phyloP scores from a whole-genome alignment of 2,329 filamentous ascomycete species.

The Boeremia lycopersici region DNA sequence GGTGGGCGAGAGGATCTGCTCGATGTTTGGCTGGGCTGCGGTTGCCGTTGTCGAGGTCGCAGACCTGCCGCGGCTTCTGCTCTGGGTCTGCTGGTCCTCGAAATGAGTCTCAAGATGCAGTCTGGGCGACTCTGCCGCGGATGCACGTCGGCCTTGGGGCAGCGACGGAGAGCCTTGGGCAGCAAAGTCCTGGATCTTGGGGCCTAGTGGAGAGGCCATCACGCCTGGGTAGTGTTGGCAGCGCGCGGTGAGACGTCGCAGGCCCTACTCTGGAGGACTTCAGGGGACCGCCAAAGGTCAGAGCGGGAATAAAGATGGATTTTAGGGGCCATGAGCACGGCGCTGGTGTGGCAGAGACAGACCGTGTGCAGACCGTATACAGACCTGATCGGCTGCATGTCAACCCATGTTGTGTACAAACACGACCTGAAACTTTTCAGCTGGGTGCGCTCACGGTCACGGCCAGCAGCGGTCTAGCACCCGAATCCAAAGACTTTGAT shows the following conservation, averaged over 20 bases:
- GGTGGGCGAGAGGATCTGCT: conserved; percentile 33
- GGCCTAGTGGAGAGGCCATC: conserved; percentile 36
- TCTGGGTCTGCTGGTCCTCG: conserved; percentile 16
- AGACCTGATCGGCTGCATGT: conserved; percentile 4
- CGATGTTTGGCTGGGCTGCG: conserved; percentile 31
- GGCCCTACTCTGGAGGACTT: not conserved
- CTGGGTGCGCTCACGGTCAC: conserved; percentile 4
- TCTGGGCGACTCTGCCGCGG: conserved; percentile 16
- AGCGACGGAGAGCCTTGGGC: conserved; percentile 23
- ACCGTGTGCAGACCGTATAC: not conserved
- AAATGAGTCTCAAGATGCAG: conserved; percentile 37
- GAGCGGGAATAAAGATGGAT: conserved; percentile 1
- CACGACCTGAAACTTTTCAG: conserved; percentile 7
- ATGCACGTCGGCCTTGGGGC: conserved; percentile 10
- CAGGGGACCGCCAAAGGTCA: conserved; percentile 1
- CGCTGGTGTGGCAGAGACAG: conserved; percentile 1
- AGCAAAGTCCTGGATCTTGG: conserved; percentile 44
- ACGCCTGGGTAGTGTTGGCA: conserved; percentile 5
- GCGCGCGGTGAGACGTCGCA: not conserved
- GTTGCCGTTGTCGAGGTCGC: conserved; percentile 36
- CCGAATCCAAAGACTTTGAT: too few species aligned
- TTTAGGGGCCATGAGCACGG: conserved; percentile 8
- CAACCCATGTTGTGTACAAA: conserved; percentile 1
- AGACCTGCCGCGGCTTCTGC: conserved; percentile 31
- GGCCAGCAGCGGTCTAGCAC: not conserved